Evolutionary conservation across 805 yeast genomes (phyloP).

Genomic region (Kodamaea hsintzibuensis): DNA sequence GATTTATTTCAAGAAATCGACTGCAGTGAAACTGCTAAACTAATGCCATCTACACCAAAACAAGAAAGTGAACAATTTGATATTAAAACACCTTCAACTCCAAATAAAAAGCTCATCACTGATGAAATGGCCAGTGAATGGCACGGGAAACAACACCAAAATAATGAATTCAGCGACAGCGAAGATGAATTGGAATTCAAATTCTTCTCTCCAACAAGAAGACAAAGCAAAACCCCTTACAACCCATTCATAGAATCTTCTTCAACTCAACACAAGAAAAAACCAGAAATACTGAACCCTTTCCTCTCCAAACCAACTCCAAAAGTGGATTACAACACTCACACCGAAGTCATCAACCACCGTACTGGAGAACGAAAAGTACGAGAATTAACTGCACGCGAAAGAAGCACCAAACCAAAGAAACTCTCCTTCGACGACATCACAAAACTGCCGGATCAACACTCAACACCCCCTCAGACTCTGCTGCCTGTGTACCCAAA

Average conservation of each 20-base stretch:
- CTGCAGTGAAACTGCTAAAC: conserved; percentile 2
- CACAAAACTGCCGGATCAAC: background rate
- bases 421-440: conserved; percentile 29
- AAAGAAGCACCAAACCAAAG: conserved; percentile 40
- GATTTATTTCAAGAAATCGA: conserved; percentile 8
- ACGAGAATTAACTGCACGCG: conserved; percentile 27
- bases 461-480: background rate
- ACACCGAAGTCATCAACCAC: conserved; percentile 41
- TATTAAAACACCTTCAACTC: conserved; percentile 8
- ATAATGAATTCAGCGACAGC: conserved; percentile 7
- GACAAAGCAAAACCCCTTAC: background rate
- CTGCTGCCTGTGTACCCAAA: conserved; percentile 7
- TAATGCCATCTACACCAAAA: background rate
- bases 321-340: conserved; percentile 31
- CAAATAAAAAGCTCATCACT: conserved; percentile 8
- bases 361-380: conserved; percentile 41
- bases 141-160: conserved; percentile 10
- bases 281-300: conserved; percentile 8
- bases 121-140: conserved; percentile 9
- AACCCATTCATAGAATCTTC: conserved; percentile 3
- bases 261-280: background rate
- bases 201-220: conserved; percentile 1
- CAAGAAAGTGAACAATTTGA: background rate
- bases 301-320: conserved; percentile 2
- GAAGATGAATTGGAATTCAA: conserved; percentile 10